Evolutionary conservation across 2,329 filamentous ascomycete species (phyloP).

Genomic region (Penicillium brevicompactum): DNA sequence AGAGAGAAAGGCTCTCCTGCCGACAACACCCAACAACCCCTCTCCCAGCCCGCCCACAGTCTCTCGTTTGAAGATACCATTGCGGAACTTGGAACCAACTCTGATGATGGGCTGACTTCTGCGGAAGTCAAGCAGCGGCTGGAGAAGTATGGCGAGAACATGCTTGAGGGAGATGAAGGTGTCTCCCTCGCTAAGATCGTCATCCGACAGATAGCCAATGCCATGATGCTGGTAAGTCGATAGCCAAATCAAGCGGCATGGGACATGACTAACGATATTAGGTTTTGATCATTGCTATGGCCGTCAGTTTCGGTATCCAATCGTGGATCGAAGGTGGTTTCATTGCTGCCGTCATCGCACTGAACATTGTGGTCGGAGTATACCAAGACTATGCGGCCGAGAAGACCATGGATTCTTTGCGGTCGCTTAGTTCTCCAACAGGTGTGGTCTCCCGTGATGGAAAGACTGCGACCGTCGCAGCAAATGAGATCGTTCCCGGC

Average conservation of each 20-base stretch:
- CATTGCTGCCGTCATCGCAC: conserved; percentile 59
- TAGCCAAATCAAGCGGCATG: not conserved
- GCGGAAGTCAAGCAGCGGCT: conserved; percentile 58
- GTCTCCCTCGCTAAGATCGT: conserved; percentile 72
- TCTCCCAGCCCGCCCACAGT: conserved; percentile 65
- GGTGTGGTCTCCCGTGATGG: conserved; percentile 62
- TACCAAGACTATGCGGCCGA: conserved; percentile 64
- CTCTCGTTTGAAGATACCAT: conserved; percentile 57
- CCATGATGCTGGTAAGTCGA: conserved; percentile 63
- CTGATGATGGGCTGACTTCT: conserved; percentile 59
- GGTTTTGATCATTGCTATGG: conserved; percentile 78
- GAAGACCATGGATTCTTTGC: conserved; percentile 63
- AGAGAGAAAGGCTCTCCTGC: conserved; percentile 15
- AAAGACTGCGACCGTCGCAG: conserved; percentile 55
- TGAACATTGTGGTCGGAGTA: conserved; percentile 62
- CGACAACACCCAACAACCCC: conserved; percentile 48
- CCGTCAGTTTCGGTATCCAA: conserved; percentile 58
- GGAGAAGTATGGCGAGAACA: conserved; percentile 62
- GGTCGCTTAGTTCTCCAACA: conserved; percentile 59
- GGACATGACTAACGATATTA: conserved; percentile 40
- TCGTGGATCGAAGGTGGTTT: conserved; percentile 64
- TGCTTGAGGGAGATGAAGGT: conserved; percentile 65
- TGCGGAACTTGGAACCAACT: conserved; percentile 57
- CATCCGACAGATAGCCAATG: conserved; percentile 67
- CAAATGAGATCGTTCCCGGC: conserved; percentile 64